Evolutionary conservation across 164 flowering plant genomes (phyloP).

Genomic region (Santalum album): DNA sequence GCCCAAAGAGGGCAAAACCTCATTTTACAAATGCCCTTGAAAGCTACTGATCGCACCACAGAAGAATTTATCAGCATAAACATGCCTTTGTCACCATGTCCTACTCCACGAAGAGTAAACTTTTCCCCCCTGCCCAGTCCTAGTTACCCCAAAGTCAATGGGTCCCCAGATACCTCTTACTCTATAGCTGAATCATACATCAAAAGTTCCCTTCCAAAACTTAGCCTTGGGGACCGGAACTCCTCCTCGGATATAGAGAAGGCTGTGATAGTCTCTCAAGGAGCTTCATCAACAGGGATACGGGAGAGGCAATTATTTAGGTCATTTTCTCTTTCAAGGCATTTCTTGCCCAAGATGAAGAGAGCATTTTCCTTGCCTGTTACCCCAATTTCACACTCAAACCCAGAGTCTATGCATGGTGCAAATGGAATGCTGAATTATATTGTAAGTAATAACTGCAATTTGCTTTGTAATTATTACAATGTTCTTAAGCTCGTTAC

Average conservation of each 20-base stretch:
- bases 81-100: slow-evolving; percentile 37
- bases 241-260: slow-evolving; percentile 54
- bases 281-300: slow-evolving; percentile 29
- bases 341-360: slow-evolving; percentile 45
- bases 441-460: slow-evolving; percentile 29
- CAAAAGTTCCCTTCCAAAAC: slow-evolving; percentile 52
- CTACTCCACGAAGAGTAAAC: slow-evolving; percentile 29
- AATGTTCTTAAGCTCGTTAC: not conserved
- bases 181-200: slow-evolving; percentile 43
- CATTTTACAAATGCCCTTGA: slow-evolving; percentile 33
- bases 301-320: slow-evolving; percentile 28
- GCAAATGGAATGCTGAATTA: slow-evolving; percentile 19
- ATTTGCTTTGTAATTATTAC: not conserved
- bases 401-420: slow-evolving; percentile 72
- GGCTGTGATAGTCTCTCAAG: slow-evolving; percentile 49
- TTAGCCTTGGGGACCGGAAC: slow-evolving; percentile 56
- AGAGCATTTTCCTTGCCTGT: slow-evolving; percentile 80
- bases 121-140: slow-evolving; percentile 51
- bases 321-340: slow-evolving; percentile 56
- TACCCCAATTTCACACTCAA: slow-evolving; percentile 62
- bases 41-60: slow-evolving; percentile 20
- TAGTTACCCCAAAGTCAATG: slow-evolving; percentile 18
- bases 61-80: slow-evolving; percentile 33
- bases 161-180: slow-evolving; percentile 37
- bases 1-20: slow-evolving; percentile 19